Evolutionary conservation across 805 yeast genomes (phyloP).

Genomic region (Kluyveromyces nonfermentans): DNA sequence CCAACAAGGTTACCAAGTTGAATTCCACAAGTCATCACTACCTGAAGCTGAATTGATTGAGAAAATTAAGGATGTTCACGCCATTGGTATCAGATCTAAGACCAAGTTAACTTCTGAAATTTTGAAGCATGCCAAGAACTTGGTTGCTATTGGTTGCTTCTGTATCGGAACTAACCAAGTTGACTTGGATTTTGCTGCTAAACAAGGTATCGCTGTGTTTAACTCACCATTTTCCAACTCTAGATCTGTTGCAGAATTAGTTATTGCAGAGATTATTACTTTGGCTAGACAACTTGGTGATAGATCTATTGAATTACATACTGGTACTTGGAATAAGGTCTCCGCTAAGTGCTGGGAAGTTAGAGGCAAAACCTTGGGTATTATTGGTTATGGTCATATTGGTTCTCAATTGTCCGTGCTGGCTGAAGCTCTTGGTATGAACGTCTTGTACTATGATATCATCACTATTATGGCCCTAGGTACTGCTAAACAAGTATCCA

Average conservation of each 20-base stretch:
- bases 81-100: constrained; percentile 96
- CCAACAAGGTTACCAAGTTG: constrained; percentile 94
- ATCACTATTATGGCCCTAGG: constrained; percentile 93
- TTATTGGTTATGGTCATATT: constrained; percentile 96
- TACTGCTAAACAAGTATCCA: constrained; percentile 85
- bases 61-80: constrained; percentile 88
- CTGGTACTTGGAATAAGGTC: constrained; percentile 97
- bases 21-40: constrained; percentile 79
- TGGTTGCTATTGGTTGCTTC: constrained; percentile 92
- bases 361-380: constrained; percentile 96
- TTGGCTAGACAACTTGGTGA: constrained; percentile 96
- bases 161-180: constrained; percentile 99
- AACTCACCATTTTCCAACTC: constrained; percentile 98
- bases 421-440: constrained; percentile 98
- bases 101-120: constrained; percentile 78
- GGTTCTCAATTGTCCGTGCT: constrained; percentile 94
- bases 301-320: constrained; percentile 89
- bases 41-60: constrained; percentile 91
- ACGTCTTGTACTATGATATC: constrained; percentile 87
- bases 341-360: constrained; percentile 95
- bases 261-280: constrained; percentile 87
- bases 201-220: constrained; percentile 90
- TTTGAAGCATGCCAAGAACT: constrained; percentile 76
- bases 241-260: constrained; percentile 95
- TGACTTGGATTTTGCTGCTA: constrained; percentile 84